Evolutionary conservation across 345 rosid species (phyloP).

Genomic region (Capsella bursapastoris): DNA sequence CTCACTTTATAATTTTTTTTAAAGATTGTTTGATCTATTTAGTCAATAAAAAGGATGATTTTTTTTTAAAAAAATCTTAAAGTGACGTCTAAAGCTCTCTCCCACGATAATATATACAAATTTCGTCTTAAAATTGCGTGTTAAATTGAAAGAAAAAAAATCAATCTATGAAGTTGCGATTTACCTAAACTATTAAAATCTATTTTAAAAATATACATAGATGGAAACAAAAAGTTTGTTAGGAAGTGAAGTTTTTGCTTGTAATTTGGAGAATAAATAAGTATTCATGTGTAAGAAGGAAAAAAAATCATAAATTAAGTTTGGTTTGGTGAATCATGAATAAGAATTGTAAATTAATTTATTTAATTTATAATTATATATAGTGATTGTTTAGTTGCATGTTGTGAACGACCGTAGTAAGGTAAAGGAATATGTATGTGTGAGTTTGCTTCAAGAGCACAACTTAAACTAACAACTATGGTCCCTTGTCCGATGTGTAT

Average conservation of each 20-base stretch:
- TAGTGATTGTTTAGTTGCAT: slow-evolving; percentile 17
- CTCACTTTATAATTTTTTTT: too few relatives aligned
- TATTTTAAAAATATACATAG: neutral
- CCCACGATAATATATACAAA: too few relatives aligned
- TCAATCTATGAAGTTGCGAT: too few relatives aligned
- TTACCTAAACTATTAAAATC: too few relatives aligned
- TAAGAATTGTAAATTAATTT: slow-evolving; percentile 13
- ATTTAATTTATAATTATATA: neutral
- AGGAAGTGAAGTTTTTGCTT: slow-evolving; percentile 50
- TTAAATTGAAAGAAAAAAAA: too few relatives aligned
- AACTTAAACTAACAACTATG: slow-evolving; percentile 77
- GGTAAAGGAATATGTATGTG: slow-evolving; percentile 30
- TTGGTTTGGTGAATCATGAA: slow-evolving; percentile 41
- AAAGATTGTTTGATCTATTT: too few relatives aligned
- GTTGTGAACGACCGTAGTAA: slow-evolving; percentile 33
- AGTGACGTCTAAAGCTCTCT: too few relatives aligned
- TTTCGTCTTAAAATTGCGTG: too few relatives aligned
- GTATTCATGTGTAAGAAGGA: neutral
- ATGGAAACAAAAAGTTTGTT: slow-evolving; percentile 41
- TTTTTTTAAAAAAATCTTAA: too few relatives aligned
- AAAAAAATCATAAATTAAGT: slow-evolving; percentile 5
- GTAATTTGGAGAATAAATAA: slow-evolving; percentile 33
- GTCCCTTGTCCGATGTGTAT: slow-evolving; percentile 42
- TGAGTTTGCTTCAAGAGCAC: slow-evolving; percentile 58
- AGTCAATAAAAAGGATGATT: too few relatives aligned